phyloP scores from a whole-genome alignment of 495 filamentous ascomycete species.

The Oidiodendron maius region DNA sequence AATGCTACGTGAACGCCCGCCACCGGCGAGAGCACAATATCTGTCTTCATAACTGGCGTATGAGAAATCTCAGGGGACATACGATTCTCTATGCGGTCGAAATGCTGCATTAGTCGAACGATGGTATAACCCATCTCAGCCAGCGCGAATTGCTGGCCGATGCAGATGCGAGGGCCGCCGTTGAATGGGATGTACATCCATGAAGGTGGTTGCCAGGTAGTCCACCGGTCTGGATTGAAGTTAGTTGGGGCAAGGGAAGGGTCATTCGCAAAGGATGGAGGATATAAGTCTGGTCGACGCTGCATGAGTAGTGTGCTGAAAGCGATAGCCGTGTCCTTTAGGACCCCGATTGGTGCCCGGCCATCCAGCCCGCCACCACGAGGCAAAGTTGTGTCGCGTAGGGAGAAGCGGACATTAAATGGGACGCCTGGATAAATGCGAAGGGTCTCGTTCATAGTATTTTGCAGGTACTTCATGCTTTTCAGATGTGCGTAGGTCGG shows the following conservation, averaged over 20 bases:
- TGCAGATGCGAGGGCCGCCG: slow-evolving; percentile 69
- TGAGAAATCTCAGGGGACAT: slow-evolving; percentile 42
- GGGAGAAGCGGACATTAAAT: slow-evolving; percentile 68
- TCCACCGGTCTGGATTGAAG: slow-evolving; percentile 45
- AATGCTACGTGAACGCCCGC: slow-evolving; percentile 57
- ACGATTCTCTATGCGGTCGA: slow-evolving; percentile 47
- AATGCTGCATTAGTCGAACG: slow-evolving; percentile 65
- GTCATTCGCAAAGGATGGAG: slow-evolving; percentile 28
- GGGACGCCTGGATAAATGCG: slow-evolving; percentile 78
- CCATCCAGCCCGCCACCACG: slow-evolving; percentile 72
- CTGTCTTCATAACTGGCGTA: slow-evolving; percentile 48
- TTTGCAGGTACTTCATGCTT: slow-evolving; percentile 67
- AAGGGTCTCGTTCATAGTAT: slow-evolving; percentile 76
- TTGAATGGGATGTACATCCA: slow-evolving; percentile 53
- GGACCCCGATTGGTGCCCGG: slow-evolving; percentile 59
- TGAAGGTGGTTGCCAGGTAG: slow-evolving; percentile 38
- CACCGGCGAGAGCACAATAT: slow-evolving; percentile 62
- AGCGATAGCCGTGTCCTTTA: slow-evolving; percentile 61
- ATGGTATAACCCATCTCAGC: slow-evolving; percentile 76
- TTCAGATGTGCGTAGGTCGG: slow-evolving; percentile 65
- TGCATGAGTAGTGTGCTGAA: slow-evolving; percentile 73
- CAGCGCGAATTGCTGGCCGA: slow-evolving; percentile 79
- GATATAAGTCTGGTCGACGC: slow-evolving; percentile 62
- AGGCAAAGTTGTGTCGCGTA: slow-evolving; percentile 72
- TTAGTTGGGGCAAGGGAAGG: slow-evolving; percentile 42